Conservation (phyloP, 352 stramenopile species). For the Sclerospora graminicola region DNA sequence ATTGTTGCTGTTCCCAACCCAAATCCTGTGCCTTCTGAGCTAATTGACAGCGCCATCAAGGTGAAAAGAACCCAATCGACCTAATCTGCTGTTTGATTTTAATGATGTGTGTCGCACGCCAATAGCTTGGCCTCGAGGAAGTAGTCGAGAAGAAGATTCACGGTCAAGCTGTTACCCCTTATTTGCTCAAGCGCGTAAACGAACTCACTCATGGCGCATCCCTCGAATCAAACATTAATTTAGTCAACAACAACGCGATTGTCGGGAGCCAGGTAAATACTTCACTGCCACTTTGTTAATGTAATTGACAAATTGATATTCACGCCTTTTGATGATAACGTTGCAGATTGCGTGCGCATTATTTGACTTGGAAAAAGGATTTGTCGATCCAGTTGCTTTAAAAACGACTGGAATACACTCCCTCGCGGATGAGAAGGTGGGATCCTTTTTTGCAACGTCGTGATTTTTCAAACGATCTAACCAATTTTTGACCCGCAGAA, state of each 20-base stretch:
- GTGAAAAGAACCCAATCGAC: slow-evolving; percentile 10
- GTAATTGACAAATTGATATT: background rate
- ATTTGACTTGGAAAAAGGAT: slow-evolving; percentile 46
- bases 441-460: background rate
- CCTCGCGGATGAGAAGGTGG: slow-evolving; percentile 36
- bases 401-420: slow-evolving; percentile 25
- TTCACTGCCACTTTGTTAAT: background rate
- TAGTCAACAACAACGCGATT: slow-evolving; percentile 95
- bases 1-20: slow-evolving; percentile 86
- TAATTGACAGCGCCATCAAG: slow-evolving; percentile 89
- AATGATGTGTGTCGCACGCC: too few relatives aligned
- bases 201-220: slow-evolving; percentile 90
- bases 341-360: slow-evolving; percentile 50
- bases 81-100: too few relatives aligned
- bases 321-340: background rate
- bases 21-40: slow-evolving; percentile 63
- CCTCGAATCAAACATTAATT: slow-evolving; percentile 92
- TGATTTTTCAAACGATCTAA: slow-evolving; percentile 1
- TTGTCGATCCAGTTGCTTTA: background rate
- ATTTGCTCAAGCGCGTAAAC: slow-evolving; percentile 82
- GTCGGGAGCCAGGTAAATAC: slow-evolving; percentile 87
- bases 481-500: slow-evolving; percentile 3
- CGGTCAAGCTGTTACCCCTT: slow-evolving; percentile 93
- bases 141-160: slow-evolving; percentile 76
- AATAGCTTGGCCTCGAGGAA: slow-evolving; percentile 68